These are phyloP conservation scores for Xerocomus brunneocitrinus DNA, from an alignment of 768 basidiomycete genomes.

Conservation along the genomic window DNA sequence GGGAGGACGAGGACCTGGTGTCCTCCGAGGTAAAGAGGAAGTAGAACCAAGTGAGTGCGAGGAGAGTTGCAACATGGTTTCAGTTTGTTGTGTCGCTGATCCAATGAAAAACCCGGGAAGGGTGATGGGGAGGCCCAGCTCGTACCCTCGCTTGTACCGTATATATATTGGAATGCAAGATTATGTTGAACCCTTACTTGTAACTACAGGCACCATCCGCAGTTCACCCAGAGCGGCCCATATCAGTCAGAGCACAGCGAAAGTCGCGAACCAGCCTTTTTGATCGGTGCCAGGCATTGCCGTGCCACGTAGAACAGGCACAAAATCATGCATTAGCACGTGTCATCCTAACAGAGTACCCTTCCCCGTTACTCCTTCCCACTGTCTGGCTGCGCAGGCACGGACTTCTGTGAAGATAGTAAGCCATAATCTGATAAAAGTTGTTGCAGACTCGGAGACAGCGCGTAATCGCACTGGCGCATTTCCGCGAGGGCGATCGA, in stretches of 20 bases:
- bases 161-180: slow-evolving; percentile 30
- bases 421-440: slow-evolving; percentile 27
- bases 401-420: neutral
- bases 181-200: slow-evolving; percentile 22
- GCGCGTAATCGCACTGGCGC: slow-evolving; percentile 51
- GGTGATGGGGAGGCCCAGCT: slow-evolving; percentile 16
- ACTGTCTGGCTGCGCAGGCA: neutral
- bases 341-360: neutral
- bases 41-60: slow-evolving; percentile 13
- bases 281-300: neutral
- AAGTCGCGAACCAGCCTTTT: neutral
- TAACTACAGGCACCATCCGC: slow-evolving; percentile 1
- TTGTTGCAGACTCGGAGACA: slow-evolving; percentile 28
- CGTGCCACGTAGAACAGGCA: neutral
- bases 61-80: slow-evolving; percentile 2
- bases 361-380: neutral
- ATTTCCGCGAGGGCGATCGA: slow-evolving; percentile 67
- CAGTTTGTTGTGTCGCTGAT: slow-evolving; percentile 13
- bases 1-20: slow-evolving; percentile 65
- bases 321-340: neutral
- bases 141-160: slow-evolving; percentile 21
- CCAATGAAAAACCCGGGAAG: slow-evolving; percentile 10
- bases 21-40: slow-evolving; percentile 16
- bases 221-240: slow-evolving; percentile 4
- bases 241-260: slow-evolving; percentile 1